These are phyloP conservation scores for Maudiozyma humilis DNA, from an alignment of 1,139 yeast genomes.

Conservation along the genomic window DNA sequence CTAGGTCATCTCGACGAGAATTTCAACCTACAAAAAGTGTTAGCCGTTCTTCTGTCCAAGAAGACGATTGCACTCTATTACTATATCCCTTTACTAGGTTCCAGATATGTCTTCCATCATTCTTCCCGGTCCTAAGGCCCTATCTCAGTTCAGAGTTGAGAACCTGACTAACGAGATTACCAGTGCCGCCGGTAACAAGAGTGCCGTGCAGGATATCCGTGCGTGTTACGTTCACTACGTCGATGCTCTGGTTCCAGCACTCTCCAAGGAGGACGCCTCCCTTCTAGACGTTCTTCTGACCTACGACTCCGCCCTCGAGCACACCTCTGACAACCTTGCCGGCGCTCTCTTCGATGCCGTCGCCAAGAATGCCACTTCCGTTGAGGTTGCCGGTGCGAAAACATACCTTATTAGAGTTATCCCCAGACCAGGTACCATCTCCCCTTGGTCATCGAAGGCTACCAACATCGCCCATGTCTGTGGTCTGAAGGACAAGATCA, in stretches of 20 bases:
- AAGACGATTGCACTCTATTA: too few relatives aligned
- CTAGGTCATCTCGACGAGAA: not conserved
- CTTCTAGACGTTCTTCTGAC: slow-evolving; percentile 59
- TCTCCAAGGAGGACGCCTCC: slow-evolving; percentile 35
- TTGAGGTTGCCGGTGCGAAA: slow-evolving; percentile 38
- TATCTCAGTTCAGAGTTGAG: slow-evolving; percentile 77
- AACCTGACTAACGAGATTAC: slow-evolving; percentile 67
- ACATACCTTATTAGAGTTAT: slow-evolving; percentile 63
- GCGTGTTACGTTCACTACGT: slow-evolving; percentile 79
- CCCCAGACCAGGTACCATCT: slow-evolving; percentile 92
- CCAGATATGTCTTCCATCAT: slow-evolving; percentile 42
- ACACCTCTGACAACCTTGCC: slow-evolving; percentile 39
- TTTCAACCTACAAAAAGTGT: not conserved
- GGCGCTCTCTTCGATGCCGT: slow-evolving; percentile 41
- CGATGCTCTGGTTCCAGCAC: slow-evolving; percentile 38
- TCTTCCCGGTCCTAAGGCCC: slow-evolving; percentile 84
- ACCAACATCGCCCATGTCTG: slow-evolving; percentile 88
- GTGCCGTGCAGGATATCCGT: slow-evolving; percentile 58
- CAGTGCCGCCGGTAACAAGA: slow-evolving; percentile 41
- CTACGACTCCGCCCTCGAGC: slow-evolving; percentile 64
- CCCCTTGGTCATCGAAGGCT: slow-evolving; percentile 99
- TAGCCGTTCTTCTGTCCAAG: not conserved
- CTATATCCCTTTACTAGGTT: too few relatives aligned
- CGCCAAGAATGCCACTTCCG: slow-evolving; percentile 19
- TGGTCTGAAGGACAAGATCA: slow-evolving; percentile 63